These are phyloP conservation scores for Cladosporium sp. DNA, from an alignment of 2,329 filamentous ascomycete genomes.

Conservation along the genomic window DNA sequence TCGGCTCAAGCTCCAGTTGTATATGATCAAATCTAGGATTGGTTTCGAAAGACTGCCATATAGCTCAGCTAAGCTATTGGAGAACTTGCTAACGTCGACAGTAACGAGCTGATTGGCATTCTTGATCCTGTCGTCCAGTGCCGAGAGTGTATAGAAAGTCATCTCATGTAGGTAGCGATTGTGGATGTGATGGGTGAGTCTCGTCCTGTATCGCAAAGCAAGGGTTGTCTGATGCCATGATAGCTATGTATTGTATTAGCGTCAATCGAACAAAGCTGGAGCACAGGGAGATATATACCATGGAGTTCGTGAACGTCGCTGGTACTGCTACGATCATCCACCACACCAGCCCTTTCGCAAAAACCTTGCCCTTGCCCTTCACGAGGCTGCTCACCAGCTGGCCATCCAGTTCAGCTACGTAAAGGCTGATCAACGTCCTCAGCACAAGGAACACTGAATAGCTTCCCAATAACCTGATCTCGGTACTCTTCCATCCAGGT, in stretches of 20 bases:
- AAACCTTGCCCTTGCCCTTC: slow-evolving; percentile 84
- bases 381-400: slow-evolving; percentile 88
- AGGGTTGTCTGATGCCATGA: slow-evolving; percentile 96
- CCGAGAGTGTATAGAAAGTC: slow-evolving; percentile 95
- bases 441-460: slow-evolving; percentile 92
- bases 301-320: slow-evolving; percentile 96
- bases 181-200: slow-evolving; percentile 91
- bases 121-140: slow-evolving; percentile 94
- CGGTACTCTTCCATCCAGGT: slow-evolving; percentile 84
- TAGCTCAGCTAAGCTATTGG: slow-evolving; percentile 86
- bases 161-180: slow-evolving; percentile 94
- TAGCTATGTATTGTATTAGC: slow-evolving; percentile 51
- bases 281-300: slow-evolving; percentile 57
- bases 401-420: slow-evolving; percentile 94
- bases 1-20: slow-evolving; percentile 88
- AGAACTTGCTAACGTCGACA: slow-evolving; percentile 94
- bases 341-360: slow-evolving; percentile 83
- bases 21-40: slow-evolving; percentile 90
- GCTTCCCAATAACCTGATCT: slow-evolving; percentile 78
- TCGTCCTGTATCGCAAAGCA: slow-evolving; percentile 84
- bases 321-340: slow-evolving; percentile 98
- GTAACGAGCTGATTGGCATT: slow-evolving; percentile 97
- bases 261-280: background rate
- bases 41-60: slow-evolving; percentile 97
- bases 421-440: slow-evolving; percentile 86